Conservation (phyloP, 1,139 yeast genomes). For the Yamadazyma conglobata region DNA sequence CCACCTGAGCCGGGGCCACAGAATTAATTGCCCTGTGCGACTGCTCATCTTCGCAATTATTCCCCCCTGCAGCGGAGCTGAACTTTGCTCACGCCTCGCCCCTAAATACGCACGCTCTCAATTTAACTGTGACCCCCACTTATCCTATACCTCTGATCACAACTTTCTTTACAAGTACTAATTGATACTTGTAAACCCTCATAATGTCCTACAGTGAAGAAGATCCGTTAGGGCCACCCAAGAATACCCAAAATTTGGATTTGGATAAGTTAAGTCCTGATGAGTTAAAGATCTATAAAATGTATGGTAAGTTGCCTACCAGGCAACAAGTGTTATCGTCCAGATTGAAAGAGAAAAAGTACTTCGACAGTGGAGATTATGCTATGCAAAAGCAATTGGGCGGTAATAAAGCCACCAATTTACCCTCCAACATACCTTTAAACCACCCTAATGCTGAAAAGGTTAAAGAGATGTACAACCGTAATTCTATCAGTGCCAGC, state of each 20-base stretch:
- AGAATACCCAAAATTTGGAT: conserved; percentile 48
- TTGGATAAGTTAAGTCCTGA: conserved; percentile 61
- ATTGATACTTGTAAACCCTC: no score
- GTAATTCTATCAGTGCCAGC: conserved; percentile 41
- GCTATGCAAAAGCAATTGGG: conserved; percentile 74
- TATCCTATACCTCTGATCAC: no score
- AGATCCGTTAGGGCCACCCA: conserved; percentile 48
- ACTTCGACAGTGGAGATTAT: conserved; percentile 96
- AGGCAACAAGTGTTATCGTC: conserved; percentile 77
- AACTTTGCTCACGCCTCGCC: no score
- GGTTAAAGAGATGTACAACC: conserved; percentile 45
- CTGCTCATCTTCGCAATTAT: no score
- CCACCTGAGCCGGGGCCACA: no score
- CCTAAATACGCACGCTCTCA: no score
- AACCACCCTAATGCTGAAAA: conserved; percentile 49
- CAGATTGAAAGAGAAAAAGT: conserved; percentile 84
- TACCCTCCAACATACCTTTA: conserved; percentile 31
- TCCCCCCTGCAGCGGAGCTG: no score
- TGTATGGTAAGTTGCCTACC: conserved; percentile 89
- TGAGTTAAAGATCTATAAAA: conserved; percentile 64
- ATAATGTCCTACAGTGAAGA: conserved; percentile 31
- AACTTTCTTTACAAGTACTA: no score
- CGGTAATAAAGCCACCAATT: conserved; percentile 15
- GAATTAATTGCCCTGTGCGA: no score
- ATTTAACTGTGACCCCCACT: no score